Percentiles rank a stretch among this genome's conserved stretches.
Evolutionary conservation across 1,139 yeast species (phyloP).

Genomic region (Yamadazyma taylorii): DNA sequence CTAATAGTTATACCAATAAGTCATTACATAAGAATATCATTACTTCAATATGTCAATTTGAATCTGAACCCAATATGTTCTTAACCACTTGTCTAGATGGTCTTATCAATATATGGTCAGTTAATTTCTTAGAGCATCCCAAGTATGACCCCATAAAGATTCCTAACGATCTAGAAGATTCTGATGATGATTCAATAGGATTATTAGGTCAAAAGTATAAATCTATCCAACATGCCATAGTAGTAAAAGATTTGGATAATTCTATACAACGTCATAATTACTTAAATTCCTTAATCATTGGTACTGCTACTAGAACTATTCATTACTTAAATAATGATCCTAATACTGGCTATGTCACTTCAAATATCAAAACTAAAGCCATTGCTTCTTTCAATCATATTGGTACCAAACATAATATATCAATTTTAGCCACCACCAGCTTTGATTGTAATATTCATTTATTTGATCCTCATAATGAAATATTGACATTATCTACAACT

Average conservation of each 20-base stretch:
- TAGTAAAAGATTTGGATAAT: conserved; percentile 7
- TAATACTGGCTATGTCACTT: conserved; percentile 29
- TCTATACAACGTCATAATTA: conserved; percentile 14
- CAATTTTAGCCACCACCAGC: conserved; percentile 11
- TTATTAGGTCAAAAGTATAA: conserved; percentile 6
- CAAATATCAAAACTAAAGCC: conserved; percentile 11
- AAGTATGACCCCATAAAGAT: conserved; percentile 9
- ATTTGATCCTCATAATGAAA: conserved; percentile 9
- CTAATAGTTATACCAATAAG: conserved; percentile 17
- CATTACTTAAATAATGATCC: conserved; percentile 33
- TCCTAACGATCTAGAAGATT: conserved; percentile 4
- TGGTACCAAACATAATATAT: conserved; percentile 11
- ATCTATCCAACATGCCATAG: conserved; percentile 8
- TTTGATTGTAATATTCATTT: conserved; percentile 11
- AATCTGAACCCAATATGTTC: conserved; percentile 19
- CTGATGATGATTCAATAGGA: conserved; percentile 7
- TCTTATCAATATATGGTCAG: conserved; percentile 41
- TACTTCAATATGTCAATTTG: conserved; percentile 12
- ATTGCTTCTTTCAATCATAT: conserved; percentile 8
- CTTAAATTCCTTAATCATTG: conserved; percentile 28
- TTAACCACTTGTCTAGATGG: conserved; percentile 38
- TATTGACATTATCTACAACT: conserved; percentile 27
- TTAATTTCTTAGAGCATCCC: conserved; percentile 23
- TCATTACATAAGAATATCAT: conserved; percentile 12
- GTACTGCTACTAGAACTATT: conserved; percentile 48